Base-by-base conservation (phyloP, 345 rosid genomes). In the Eutrema japonicum region DNA sequence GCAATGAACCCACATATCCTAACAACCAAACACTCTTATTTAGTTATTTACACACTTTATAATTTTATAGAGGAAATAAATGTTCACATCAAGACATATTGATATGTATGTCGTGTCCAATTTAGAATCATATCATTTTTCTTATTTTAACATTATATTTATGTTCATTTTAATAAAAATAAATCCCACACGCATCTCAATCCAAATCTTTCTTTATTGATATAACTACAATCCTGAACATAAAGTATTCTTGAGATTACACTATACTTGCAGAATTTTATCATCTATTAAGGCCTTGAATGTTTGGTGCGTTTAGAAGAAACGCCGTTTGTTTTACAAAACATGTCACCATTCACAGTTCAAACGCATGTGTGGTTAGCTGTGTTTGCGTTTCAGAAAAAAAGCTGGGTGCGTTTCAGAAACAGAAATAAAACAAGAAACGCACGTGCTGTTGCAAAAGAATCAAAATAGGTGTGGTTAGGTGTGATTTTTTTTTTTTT, bases 101-200 rank as follows among this genome's bases (percentile, higher is more conserved):
- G 72, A 71, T 18, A 66, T 77, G 76, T 51, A 51, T 65, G 77
- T 71, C 80, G 80, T 77, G 80, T 77, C 77, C 76, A 71, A 77
- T 71, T 77, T 77, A 58, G 45, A 77, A 77, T 71, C 80, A 77
- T 77, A 77, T 66, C 71, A 71, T 64, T 57, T 57, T 77, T 77
- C 45, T 71, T 51, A n/a, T 53, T 73, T 18, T 40, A 40, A 64
- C 10, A 64, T 22, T 71, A 64, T 70, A 57, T 48, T 10, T 40
- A 48, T 47, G 51, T 36, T 7, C 52, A 7, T 68, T 32, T 33
- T 41, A 57, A 57, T 57, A 56, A 65, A 65, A 71, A 71, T 60
- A 76, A 57, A 77, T 77, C 76, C 68, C 61, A 64, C 72, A 71
- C 77, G 80, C 76, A 77, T 77, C 76, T 77, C 68, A 71, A 64